Evolutionary conservation across 1,284 basidiomycete species (phyloP).

Genomic region (Clitocybe nebularis): DNA sequence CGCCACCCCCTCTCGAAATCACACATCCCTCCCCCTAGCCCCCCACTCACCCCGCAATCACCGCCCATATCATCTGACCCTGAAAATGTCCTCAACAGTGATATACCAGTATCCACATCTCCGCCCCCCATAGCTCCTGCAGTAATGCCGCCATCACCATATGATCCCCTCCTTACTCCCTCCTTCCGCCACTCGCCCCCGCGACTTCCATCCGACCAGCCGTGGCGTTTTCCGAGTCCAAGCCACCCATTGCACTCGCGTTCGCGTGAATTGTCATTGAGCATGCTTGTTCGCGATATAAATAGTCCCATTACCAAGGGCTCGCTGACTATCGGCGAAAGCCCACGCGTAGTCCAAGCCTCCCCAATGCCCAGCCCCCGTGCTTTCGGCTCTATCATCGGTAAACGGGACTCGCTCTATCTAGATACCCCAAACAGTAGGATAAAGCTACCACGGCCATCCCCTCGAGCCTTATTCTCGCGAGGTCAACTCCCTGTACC

Average conservation of each 20-base stretch:
- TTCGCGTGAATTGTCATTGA: slow-evolving; percentile 59
- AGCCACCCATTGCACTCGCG: slow-evolving; percentile 64
- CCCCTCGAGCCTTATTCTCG: slow-evolving; percentile 35
- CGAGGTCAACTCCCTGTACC: slow-evolving; percentile 28
- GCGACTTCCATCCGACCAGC: slow-evolving; percentile 65
- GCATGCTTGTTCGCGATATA: slow-evolving; percentile 45
- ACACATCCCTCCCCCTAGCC: slow-evolving; percentile 25
- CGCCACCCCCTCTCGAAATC: slow-evolving; percentile 15
- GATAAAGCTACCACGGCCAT: slow-evolving; percentile 29
- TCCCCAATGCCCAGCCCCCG: slow-evolving; percentile 23
- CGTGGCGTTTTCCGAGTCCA: slow-evolving; percentile 72
- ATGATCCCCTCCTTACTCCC: slow-evolving; percentile 66
- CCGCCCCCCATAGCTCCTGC: slow-evolving; percentile 25
- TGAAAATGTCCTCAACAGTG: slow-evolving; percentile 21
- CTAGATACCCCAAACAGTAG: slow-evolving; percentile 33
- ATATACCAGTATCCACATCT: slow-evolving; percentile 21
- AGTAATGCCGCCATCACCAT: slow-evolving; percentile 64
- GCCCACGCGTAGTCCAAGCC: slow-evolving; percentile 21
- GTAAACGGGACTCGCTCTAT: slow-evolving; percentile 18
- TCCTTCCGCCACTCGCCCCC: slow-evolving; percentile 72
- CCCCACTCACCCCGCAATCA: slow-evolving; percentile 36
- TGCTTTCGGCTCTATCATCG: slow-evolving; percentile 17
- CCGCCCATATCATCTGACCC: slow-evolving; percentile 26
- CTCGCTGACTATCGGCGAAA: slow-evolving; percentile 20
- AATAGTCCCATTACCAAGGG: slow-evolving; percentile 33